Percentiles rank a stretch among this genome's conserved stretches.
These are phyloP conservation scores for Corylus avellana DNA, from an alignment of 306 rosid species.

Conservation along the genomic window DNA sequence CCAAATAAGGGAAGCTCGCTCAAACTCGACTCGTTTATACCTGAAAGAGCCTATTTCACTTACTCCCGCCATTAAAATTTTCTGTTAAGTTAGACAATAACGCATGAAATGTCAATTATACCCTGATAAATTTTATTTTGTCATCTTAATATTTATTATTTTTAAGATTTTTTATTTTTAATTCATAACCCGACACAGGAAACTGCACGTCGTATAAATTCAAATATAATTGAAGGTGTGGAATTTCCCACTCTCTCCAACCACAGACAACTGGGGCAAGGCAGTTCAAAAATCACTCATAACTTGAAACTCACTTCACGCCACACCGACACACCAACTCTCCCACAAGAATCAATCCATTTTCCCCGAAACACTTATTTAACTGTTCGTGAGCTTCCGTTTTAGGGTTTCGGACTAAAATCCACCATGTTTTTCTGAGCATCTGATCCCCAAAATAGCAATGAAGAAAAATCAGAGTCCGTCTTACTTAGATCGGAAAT, in stretches of 20 bases:
- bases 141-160: no score
- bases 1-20: no score
- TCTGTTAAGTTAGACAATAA: no score
- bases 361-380: no score
- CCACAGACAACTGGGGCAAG: not conserved
- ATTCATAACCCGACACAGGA: no score
- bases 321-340: slow-evolving; percentile 7
- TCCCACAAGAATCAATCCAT: no score
- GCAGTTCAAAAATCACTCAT: not conserved
- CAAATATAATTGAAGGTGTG: slow-evolving; percentile 7
- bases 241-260: slow-evolving; percentile 11
- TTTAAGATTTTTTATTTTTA: no score
- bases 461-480: slow-evolving; percentile 56
- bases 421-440: not conserved
- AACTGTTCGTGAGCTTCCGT: not conserved
- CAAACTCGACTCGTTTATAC: no score
- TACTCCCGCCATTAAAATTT: no score
- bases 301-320: not conserved
- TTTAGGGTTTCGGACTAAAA: not conserved
- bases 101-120: no score
- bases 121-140: no score
- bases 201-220: not conserved
- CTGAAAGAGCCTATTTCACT: no score
- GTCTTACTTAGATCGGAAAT: slow-evolving; percentile 44
- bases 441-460: not conserved